These are phyloP conservation scores for Fistulifera pelliculosa DNA, from an alignment of 108 stramenopile species.

Conservation along the genomic window DNA sequence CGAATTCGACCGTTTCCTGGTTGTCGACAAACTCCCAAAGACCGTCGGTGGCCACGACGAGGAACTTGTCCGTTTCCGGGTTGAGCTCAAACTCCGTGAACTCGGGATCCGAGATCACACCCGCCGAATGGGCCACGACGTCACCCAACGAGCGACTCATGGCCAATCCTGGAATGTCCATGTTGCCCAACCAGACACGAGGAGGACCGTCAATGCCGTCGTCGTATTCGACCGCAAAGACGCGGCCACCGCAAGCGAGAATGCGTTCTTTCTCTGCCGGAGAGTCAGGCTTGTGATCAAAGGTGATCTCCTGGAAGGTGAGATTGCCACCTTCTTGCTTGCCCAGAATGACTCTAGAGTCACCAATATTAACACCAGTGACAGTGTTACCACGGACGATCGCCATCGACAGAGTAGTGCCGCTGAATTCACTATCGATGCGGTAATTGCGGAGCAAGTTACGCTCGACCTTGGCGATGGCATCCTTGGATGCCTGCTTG, in stretches of 20 bases:
- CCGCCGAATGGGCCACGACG: constrained; percentile 93
- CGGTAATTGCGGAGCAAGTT: constrained; percentile 82
- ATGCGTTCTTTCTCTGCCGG: constrained; percentile 96
- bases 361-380: constrained; percentile 92
- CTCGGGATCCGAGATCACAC: constrained; percentile 95
- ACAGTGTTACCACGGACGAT: constrained; percentile 83
- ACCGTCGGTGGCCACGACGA: constrained; percentile 95
- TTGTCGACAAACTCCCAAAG: constrained; percentile 97
- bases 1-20: constrained; percentile 88
- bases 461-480: constrained; percentile 83
- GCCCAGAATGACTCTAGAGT: constrained; percentile 84
- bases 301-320: constrained; percentile 80
- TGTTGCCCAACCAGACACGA: constrained; percentile 97
- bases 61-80: constrained; percentile 70
- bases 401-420: constrained; percentile 91
- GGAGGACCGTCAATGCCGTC: constrained; percentile 98
- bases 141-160: constrained; percentile 96
- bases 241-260: constrained; percentile 86
- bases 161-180: constrained; percentile 98
- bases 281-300: constrained; percentile 97
- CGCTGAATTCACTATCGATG: constrained; percentile 94
- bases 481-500: constrained; percentile 65
- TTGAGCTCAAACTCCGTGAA: constrained; percentile 79
- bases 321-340: constrained; percentile 45
- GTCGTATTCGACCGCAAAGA: constrained; percentile 98